Evolutionary conservation across 148 eudicot species (phyloP).

Genomic region (Silene uniflora): DNA sequence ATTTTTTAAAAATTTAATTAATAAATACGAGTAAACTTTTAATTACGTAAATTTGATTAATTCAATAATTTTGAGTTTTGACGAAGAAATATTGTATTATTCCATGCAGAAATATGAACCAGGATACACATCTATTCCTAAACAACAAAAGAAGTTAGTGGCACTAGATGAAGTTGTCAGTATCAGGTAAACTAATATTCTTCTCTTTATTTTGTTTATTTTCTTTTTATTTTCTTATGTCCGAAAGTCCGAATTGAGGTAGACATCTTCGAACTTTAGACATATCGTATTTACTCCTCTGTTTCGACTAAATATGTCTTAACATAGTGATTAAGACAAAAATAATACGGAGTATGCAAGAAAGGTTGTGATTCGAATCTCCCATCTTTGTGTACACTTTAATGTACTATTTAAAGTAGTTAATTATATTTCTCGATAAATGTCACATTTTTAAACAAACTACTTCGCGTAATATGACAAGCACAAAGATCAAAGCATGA

Average conservation of each 20-base stretch:
- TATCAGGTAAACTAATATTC: conserved; percentile 44
- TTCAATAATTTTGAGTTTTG: neutral
- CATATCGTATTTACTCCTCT: neutral
- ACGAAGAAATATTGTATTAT: neutral
- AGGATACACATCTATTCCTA: conserved; percentile 59
- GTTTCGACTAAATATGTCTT: neutral
- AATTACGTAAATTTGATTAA: no score
- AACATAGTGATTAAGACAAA: no score
- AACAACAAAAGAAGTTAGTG: conserved; percentile 34
- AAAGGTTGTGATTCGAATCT: no score
- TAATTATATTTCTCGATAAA: neutral
- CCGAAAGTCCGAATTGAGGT: neutral
- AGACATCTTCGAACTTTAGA: neutral
- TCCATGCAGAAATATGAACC: conserved; percentile 68
- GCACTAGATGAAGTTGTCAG: conserved; percentile 40
- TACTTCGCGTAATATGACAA: conserved; percentile 13
- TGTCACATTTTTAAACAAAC: neutral
- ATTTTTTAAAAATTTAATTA: no score
- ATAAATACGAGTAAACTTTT: no score
- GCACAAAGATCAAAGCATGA: conserved; percentile 1
- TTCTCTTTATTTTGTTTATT: neutral
- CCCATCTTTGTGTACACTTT: no score
- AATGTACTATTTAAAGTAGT: no score
- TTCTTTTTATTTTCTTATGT: neutral
- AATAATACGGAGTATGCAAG: no score